These are phyloP conservation scores for Nakazawaea laoshanensis DNA, from an alignment of 805 yeast genomes.

Conservation along the genomic window DNA sequence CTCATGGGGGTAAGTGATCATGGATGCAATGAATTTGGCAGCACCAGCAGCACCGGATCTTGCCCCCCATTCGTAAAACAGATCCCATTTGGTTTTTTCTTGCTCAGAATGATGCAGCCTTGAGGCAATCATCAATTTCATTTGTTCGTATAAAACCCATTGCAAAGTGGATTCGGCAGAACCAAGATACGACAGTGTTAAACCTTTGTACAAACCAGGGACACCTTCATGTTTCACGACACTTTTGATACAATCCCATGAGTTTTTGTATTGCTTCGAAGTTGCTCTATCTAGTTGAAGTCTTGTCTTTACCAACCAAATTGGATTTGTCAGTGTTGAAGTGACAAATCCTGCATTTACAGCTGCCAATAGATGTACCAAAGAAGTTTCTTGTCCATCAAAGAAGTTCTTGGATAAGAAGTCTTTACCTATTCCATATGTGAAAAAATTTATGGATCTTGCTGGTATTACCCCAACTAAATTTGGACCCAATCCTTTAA, in stretches of 20 bases:
- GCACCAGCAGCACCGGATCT: constrained; percentile 97
- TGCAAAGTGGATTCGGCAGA: constrained; percentile 89
- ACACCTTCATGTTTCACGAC: constrained; percentile 74
- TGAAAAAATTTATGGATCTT: constrained; percentile 90
- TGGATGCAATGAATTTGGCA: constrained; percentile 88
- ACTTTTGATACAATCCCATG: constrained; percentile 73
- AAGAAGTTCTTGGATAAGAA: constrained; percentile 57
- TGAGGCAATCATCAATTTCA: constrained; percentile 61
- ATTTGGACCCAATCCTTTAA: constrained; percentile 95
- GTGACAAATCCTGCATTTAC: constrained; percentile 90
- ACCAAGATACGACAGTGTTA: constrained; percentile 90
- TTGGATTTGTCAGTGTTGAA: constrained; percentile 94
- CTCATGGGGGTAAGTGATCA: constrained; percentile 94
- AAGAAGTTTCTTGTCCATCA: constrained; percentile 69
- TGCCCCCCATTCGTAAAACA: constrained; percentile 83
- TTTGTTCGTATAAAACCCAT: constrained; percentile 95
- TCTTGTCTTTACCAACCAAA: constrained; percentile 94
- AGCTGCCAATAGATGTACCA: constrained; percentile 83
- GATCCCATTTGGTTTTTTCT: constrained; percentile 45
- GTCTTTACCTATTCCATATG: constrained; percentile 91
- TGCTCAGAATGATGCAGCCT: constrained; percentile 33
- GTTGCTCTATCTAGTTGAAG: constrained; percentile 78
- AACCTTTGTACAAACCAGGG: constrained; percentile 76
- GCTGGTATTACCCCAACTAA: constrained; percentile 98
- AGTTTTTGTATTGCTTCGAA: constrained; percentile 61